These are phyloP conservation scores for Cordyceps cateniannulata DNA, from an alignment of 2,329 filamentous ascomycete species.

Conservation along the genomic window DNA sequence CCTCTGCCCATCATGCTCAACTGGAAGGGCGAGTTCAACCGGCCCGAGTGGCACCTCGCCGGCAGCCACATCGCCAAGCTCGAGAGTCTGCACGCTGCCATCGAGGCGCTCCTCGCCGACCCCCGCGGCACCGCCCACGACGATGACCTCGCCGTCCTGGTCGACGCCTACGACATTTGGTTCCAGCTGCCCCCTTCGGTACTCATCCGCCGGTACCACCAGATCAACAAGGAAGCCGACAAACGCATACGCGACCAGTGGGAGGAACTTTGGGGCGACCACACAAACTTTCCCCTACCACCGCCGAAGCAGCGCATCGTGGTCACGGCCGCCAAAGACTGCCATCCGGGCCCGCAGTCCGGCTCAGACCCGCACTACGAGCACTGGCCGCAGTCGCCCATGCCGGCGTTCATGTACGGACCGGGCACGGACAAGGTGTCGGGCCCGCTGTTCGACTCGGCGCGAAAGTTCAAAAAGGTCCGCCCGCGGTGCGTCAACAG, in stretches of 20 bases:
- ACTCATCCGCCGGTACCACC: conserved; percentile 30
- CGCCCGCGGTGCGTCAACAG: conserved; percentile 30
- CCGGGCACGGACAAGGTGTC: conserved; percentile 24
- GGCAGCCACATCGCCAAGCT: conserved; percentile 34
- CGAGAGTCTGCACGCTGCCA: conserved; percentile 26
- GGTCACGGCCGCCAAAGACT: conserved; percentile 29
- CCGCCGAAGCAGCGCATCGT: conserved; percentile 27
- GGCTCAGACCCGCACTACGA: conserved; percentile 30
- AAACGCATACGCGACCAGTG: conserved; percentile 22
- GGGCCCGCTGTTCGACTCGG: conserved; percentile 23
- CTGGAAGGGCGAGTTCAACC: conserved; percentile 32
- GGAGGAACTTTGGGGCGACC: conserved; percentile 11
- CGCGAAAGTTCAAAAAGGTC: conserved; percentile 26
- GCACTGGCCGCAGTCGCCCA: conserved; percentile 31
- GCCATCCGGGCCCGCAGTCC: conserved; percentile 26
- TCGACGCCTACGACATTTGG: conserved; percentile 34
- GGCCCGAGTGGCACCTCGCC: conserved; percentile 29
- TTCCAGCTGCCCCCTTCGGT: conserved; percentile 33
- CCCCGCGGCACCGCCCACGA: conserved; percentile 17
- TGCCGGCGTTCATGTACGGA: conserved; percentile 28
- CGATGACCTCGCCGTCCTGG: conserved; percentile 29
- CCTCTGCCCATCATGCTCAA: conserved; percentile 30
- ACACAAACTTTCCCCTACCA: conserved; percentile 22
- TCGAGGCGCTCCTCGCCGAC: conserved; percentile 22
- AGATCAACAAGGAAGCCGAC: conserved; percentile 28